These are phyloP conservation scores for Brassica balearica DNA, from an alignment of 441 rosid genomes.

Conservation along the genomic window DNA sequence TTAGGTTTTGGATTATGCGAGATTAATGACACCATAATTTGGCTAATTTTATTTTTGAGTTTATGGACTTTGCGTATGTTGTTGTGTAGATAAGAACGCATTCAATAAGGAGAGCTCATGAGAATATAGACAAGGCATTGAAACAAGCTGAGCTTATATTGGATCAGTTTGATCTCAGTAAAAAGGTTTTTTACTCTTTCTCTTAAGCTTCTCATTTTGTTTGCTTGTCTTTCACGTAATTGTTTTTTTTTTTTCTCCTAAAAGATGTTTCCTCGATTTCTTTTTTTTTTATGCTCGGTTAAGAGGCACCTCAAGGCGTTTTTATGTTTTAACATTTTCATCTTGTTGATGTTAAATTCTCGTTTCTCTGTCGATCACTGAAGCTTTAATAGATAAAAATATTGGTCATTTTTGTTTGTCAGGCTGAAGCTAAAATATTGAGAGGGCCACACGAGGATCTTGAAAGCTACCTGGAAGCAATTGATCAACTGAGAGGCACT, in stretches of 20 bases:
- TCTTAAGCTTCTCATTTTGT: conserved; percentile 3
- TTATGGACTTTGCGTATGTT: background rate
- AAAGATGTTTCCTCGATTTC: background rate
- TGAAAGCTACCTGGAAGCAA: conserved; percentile 90
- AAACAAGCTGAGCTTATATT: conserved; percentile 81
- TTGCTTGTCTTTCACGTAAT: conserved; percentile 43
- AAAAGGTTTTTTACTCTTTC: conserved; percentile 64
- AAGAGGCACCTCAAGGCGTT: background rate
- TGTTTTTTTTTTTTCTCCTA: background rate
- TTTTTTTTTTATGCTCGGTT: background rate
- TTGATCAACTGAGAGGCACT: conserved; percentile 75
- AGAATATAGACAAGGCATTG: conserved; percentile 83
- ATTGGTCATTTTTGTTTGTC: conserved; percentile 6
- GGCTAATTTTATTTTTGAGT: background rate
- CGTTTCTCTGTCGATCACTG: background rate
- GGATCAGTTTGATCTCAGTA: conserved; percentile 76
- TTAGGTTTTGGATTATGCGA: background rate
- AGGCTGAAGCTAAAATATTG: conserved; percentile 97
- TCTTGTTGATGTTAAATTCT: background rate
- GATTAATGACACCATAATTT: background rate
- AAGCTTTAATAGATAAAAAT: background rate
- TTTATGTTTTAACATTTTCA: background rate
- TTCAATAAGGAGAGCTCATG: conserved; percentile 90
- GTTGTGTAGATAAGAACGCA: conserved; percentile 80
- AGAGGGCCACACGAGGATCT: conserved; percentile 98